Evolutionary conservation across 331 rosid genomes (phyloP).

Genomic region (Acacia pycnantha): DNA sequence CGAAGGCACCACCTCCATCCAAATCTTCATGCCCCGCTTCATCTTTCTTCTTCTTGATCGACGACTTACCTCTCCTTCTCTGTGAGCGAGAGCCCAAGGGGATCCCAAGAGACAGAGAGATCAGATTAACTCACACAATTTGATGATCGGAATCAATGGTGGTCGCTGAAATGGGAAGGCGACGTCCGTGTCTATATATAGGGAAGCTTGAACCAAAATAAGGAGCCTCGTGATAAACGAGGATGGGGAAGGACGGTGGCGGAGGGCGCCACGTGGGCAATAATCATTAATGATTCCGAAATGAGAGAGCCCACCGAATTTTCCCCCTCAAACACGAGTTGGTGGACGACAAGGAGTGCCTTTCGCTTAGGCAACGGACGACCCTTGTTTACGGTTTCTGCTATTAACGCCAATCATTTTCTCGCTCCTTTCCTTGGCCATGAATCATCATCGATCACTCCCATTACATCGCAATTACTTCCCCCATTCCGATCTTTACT

Average conservation of each 20-base stretch:
- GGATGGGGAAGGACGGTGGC: not conserved
- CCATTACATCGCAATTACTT: not conserved
- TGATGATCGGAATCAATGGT: not conserved
- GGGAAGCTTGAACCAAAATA: not conserved
- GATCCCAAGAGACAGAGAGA: not conserved
- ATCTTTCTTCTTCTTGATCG: conserved; percentile 15
- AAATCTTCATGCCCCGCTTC: conserved; percentile 16
- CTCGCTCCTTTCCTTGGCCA: not conserved
- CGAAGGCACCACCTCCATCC: conserved; percentile 43
- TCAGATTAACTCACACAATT: not conserved
- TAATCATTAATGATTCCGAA: not conserved
- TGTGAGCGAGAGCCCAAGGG: not conserved
- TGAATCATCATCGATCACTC: not conserved
- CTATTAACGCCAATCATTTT: not conserved
- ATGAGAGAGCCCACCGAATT: not conserved
- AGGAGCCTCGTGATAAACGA: not conserved
- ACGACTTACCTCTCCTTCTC: conserved; percentile 1
- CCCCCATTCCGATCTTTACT: not conserved
- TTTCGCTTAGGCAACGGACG: not conserved
- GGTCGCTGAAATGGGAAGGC: not conserved
- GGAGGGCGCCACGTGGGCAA: not conserved
- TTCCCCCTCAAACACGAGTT: not conserved
- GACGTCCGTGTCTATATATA: not conserved
- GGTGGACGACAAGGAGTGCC: not conserved
- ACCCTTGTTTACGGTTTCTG: too few relatives aligned